These are phyloP conservation scores for Puccinia horiana DNA, from an alignment of 1,284 basidiomycete genomes.

Conservation along the genomic window DNA sequence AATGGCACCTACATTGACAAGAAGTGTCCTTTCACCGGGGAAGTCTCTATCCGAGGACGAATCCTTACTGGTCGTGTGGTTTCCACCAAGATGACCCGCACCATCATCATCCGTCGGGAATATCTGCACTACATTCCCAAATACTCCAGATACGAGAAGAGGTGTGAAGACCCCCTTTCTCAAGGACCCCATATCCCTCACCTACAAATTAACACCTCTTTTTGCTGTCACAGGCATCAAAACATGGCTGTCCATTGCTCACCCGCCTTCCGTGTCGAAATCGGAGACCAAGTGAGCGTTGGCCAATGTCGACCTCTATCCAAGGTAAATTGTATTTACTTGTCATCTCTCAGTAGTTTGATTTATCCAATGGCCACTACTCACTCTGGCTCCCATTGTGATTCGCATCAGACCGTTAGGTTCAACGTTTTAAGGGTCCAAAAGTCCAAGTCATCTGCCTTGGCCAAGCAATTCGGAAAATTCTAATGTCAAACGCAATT, in stretches of 20 bases:
- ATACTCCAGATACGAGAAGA: conserved; percentile 70
- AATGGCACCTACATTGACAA: conserved; percentile 99
- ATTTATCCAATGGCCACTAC: neutral
- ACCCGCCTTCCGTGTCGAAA: conserved; percentile 90
- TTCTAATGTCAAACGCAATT: conserved; percentile 23
- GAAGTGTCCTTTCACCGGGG: conserved; percentile 77
- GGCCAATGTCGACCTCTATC: conserved; percentile 99
- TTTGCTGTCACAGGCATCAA: conserved; percentile 68
- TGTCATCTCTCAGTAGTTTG: neutral
- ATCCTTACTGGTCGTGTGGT: conserved; percentile 96
- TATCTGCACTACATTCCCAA: conserved; percentile 96
- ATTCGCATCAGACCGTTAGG: conserved; percentile 31
- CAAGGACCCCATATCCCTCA: conserved; percentile 69
- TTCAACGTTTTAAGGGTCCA: conserved; percentile 46
- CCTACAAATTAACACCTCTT: neutral
- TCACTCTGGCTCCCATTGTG: neutral
- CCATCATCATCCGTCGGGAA: conserved; percentile 95
- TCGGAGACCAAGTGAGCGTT: conserved; percentile 91
- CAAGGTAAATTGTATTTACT: conserved; percentile 63
- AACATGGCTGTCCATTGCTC: conserved; percentile 97
- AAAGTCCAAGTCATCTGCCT: conserved; percentile 45
- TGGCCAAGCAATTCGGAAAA: conserved; percentile 49
- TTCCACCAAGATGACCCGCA: conserved; percentile 99
- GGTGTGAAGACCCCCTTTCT: conserved; percentile 60
- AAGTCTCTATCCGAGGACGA: conserved; percentile 96